Conservation (phyloP, 345 rosid genomes). For the Viola odorata region DNA sequence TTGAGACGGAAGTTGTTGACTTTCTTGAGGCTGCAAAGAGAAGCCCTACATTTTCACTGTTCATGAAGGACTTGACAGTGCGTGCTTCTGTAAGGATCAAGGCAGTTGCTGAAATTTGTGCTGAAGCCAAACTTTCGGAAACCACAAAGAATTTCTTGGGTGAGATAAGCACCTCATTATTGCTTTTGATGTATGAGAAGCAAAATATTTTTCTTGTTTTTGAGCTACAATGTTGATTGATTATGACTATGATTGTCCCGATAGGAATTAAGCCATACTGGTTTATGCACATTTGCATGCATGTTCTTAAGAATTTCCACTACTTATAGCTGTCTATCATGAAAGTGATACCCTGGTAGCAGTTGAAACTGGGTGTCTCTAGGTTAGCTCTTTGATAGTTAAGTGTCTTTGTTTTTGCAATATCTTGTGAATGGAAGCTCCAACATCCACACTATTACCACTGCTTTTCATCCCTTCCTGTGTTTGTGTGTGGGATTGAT, state of each 20-base stretch:
- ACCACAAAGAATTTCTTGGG: slow-evolving; percentile 77
- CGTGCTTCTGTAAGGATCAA: slow-evolving; percentile 49
- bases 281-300: background rate
- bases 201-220: background rate
- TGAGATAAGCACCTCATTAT: slow-evolving; percentile 23
- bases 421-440: no score
- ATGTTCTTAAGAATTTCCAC: background rate
- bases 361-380: no score
- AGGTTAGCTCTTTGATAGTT: no score
- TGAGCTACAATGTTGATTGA: background rate
- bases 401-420: no score
- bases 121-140: slow-evolving; percentile 62
- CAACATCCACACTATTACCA: no score
- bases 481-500: no score
- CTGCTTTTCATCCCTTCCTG: no score
- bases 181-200: background rate
- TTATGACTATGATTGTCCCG: background rate
- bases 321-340: no score
- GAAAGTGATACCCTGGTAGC: no score
- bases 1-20: slow-evolving; percentile 65
- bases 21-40: slow-evolving; percentile 59
- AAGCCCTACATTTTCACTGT: slow-evolving; percentile 55
- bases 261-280: background rate
- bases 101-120: slow-evolving; percentile 56
- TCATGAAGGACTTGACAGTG: slow-evolving; percentile 73